Evolutionary conservation across 371 early-diverging fungal species (phyloP).

Genomic region (Circinella minor): DNA sequence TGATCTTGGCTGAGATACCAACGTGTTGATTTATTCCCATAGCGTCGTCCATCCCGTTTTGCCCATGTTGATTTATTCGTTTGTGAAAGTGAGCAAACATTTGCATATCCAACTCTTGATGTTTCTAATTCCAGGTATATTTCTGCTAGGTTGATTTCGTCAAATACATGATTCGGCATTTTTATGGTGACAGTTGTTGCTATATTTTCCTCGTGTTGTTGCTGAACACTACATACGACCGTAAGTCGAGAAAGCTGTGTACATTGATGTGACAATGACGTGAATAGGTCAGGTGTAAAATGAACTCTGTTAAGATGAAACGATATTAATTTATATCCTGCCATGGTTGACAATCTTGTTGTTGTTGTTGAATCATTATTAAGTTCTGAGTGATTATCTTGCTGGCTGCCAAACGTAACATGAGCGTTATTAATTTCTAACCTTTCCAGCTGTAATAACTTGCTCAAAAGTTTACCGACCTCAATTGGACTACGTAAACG

Average conservation of each 20-base stretch:
- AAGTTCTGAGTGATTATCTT: too few species aligned
- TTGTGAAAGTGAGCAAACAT: background rate
- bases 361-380: too few species aligned
- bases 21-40: background rate
- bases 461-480: background rate
- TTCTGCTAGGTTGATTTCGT: slow-evolving; percentile 1
- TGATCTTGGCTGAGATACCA: background rate
- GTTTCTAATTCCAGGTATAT: slow-evolving; percentile 1
- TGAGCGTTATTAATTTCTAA: slow-evolving; percentile 2
- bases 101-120: background rate
- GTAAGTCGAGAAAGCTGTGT: background rate
- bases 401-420: background rate
- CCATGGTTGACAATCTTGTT: background rate
- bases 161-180: background rate
- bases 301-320: background rate
- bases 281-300: background rate
- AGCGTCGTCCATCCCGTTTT: background rate
- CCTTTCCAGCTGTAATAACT: background rate
- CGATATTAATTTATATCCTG: background rate
- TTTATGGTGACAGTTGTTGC: background rate
- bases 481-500: slow-evolving; percentile 2
- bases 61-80: background rate
- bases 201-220: background rate
- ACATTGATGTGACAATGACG: background rate
- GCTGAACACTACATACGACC: background rate